A percentile compares a stretch with the other conserved stretches of the same genome.
phyloP scores from a whole-genome alignment of 2,329 filamentous ascomycete genomes.

The Pyrenophora teres region DNA sequence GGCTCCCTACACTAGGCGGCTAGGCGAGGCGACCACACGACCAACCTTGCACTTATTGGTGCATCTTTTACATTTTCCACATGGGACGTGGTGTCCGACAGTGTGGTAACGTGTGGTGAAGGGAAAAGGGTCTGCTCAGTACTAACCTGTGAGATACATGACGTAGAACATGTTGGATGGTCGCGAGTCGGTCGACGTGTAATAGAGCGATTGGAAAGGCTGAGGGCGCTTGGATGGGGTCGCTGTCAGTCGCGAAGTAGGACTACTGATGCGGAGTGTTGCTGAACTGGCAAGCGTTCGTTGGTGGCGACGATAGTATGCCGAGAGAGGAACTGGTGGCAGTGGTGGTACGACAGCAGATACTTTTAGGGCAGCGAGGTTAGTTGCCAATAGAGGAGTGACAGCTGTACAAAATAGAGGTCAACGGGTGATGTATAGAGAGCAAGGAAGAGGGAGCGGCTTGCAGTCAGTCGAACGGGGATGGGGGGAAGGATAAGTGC shows the following conservation, averaged over 20 bases:
- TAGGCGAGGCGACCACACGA: conserved; percentile 36
- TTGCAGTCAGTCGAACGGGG: conserved; percentile 44
- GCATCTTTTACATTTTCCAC: neutral
- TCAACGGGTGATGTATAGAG: conserved; percentile 38
- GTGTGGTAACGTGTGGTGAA: conserved; percentile 5
- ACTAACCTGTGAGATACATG: conserved; percentile 52
- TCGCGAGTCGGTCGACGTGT: conserved; percentile 25
- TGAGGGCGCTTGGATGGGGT: conserved; percentile 32
- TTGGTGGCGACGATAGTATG: conserved; percentile 38
- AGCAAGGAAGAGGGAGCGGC: conserved; percentile 45
- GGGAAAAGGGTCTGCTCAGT: neutral
- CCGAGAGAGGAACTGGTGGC: conserved; percentile 41
- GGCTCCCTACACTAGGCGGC: conserved; percentile 4
- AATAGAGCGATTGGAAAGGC: conserved; percentile 32
- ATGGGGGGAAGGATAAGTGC: conserved; percentile 42
- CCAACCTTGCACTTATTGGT: conserved; percentile 3
- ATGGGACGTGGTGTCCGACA: conserved; percentile 1
- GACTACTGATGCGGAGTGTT: conserved; percentile 28
- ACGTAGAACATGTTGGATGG: conserved; percentile 49
- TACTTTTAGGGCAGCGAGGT: conserved; percentile 35
- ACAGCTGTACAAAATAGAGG: conserved; percentile 43
- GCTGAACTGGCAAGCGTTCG: conserved; percentile 43
- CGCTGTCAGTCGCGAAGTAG: conserved; percentile 30
- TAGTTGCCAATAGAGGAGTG: conserved; percentile 44
- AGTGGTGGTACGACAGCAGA: conserved; percentile 45